phyloP scores from a whole-genome alignment of 179 eudicot genomes.

The Drosera spatulata region DNA sequence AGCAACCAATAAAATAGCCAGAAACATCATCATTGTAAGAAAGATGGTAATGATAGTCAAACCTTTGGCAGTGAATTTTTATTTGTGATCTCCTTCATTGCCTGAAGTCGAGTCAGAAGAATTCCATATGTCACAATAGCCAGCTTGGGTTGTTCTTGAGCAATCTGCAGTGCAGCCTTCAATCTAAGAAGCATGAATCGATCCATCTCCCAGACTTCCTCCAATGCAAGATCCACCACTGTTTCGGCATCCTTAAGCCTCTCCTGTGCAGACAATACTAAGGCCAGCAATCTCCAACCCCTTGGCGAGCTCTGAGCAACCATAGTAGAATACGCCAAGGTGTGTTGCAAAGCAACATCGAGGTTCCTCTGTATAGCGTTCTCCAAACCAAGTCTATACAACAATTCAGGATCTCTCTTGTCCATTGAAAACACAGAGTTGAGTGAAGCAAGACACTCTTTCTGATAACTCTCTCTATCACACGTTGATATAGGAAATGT shows the following conservation, averaged over 20 bases:
- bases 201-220: conserved; percentile 53
- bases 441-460: conserved; percentile 38
- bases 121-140: conserved; percentile 70
- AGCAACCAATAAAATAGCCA: not conserved
- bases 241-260: conserved; percentile 74
- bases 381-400: conserved; percentile 51
- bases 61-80: conserved; percentile 14
- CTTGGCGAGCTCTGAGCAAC: conserved; percentile 44
- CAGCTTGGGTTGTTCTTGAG: conserved; percentile 67
- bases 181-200: conserved; percentile 45
- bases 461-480: conserved; percentile 39
- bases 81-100: conserved; percentile 18
- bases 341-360: conserved; percentile 22
- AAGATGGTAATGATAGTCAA: conserved; percentile 3
- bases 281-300: conserved; percentile 67
- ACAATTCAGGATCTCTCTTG: conserved; percentile 46
- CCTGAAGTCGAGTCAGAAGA: conserved; percentile 59
- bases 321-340: conserved; percentile 33
- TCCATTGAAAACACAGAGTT: conserved; percentile 23
- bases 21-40: not conserved
- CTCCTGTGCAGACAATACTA: conserved; percentile 62
- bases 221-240: conserved; percentile 66
- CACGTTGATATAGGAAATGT: conserved; percentile 32
- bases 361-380: conserved; percentile 71
- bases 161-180: conserved; percentile 61